Evolutionary conservation across 192 early-diverging fungal genomes (phyloP).

Genomic region (Diversispora eburnea): DNA sequence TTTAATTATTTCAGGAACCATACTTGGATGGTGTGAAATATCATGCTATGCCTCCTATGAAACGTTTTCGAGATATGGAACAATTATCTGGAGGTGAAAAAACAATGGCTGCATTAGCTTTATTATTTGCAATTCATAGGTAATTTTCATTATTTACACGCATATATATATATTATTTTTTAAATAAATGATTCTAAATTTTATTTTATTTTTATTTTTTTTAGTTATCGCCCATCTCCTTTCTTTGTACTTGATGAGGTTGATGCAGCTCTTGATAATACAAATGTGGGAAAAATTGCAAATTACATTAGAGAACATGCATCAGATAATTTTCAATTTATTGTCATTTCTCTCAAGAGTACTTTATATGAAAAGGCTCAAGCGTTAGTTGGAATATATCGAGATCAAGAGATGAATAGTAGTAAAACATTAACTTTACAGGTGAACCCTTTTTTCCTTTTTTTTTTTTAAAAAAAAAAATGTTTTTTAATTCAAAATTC

Average conservation of each 20-base stretch:
- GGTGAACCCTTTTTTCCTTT: slow-evolving; percentile 27
- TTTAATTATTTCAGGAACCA: slow-evolving; percentile 59
- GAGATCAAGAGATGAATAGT: slow-evolving; percentile 81
- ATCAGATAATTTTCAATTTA: slow-evolving; percentile 79
- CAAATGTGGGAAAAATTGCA: slow-evolving; percentile 91
- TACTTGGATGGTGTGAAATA: slow-evolving; percentile 93
- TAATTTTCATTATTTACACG: slow-evolving; percentile 22
- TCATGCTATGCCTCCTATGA: slow-evolving; percentile 99
- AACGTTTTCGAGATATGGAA: slow-evolving; percentile 99
- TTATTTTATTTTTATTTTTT: slow-evolving; percentile 19
- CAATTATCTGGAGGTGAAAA: slow-evolving; percentile 98
- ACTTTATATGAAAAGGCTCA: slow-evolving; percentile 91
- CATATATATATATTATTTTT: neutral
- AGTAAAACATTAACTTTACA: slow-evolving; percentile 79
- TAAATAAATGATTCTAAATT: neutral
- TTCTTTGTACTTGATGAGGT: slow-evolving; percentile 99
- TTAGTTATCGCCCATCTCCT: slow-evolving; percentile 86
- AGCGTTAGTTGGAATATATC: slow-evolving; percentile 93
- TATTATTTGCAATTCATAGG: slow-evolving; percentile 95
- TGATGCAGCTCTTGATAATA: slow-evolving; percentile 96
- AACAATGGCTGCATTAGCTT: slow-evolving; percentile 92
- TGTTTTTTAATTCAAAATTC: neutral
- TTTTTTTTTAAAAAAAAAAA: slow-evolving; percentile 8
- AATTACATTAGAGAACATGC: slow-evolving; percentile 83
- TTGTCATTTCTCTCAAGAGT: slow-evolving; percentile 96